These are phyloP conservation scores for Colletotrichum sojae DNA, from an alignment of 2,329 filamentous ascomycete species.

Conservation along the genomic window DNA sequence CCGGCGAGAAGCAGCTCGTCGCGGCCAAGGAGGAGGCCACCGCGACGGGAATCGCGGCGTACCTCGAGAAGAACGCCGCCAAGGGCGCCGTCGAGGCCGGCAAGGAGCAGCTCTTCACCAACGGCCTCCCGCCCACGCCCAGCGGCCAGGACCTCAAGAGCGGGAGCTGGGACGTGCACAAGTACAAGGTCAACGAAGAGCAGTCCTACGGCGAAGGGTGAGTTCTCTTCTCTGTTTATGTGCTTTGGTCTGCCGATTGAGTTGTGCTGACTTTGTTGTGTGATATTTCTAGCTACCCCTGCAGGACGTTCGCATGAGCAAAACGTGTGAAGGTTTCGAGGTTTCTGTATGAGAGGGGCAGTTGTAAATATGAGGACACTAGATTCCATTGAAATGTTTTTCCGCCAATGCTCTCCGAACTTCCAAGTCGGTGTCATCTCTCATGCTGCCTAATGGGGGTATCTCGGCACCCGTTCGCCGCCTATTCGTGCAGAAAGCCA, in stretches of 20 bases:
- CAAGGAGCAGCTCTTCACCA: constrained; percentile 73
- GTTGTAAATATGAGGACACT: constrained; percentile 49
- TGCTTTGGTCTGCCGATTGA: constrained; percentile 21
- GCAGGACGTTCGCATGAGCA: constrained; percentile 71
- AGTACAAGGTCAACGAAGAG: constrained; percentile 75
- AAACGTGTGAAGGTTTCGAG: constrained; percentile 33
- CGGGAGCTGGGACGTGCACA: constrained; percentile 75
- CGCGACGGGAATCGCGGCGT: constrained; percentile 78
- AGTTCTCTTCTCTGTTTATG: constrained; percentile 53
- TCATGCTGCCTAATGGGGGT: constrained; percentile 15
- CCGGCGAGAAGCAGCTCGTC: constrained; percentile 75
- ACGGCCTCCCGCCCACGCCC: constrained; percentile 90
- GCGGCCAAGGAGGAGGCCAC: constrained; percentile 81
- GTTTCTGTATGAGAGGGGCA: constrained; percentile 44
- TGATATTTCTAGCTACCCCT: constrained; percentile 68
- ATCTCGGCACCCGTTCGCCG: neutral
- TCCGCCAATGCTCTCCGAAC: neutral
- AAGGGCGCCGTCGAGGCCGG: constrained; percentile 65
- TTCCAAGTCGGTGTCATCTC: neutral
- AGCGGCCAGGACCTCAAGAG: constrained; percentile 73
- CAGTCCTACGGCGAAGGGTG: constrained; percentile 80
- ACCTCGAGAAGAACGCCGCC: constrained; percentile 73
- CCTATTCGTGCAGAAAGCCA: neutral
- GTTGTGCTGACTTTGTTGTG: constrained; percentile 46
- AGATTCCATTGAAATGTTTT: constrained; percentile 46